These are phyloP conservation scores for Climacium dendroides DNA, from an alignment of 225 moss, liverwort and hornwort species.

Conservation along the genomic window DNA sequence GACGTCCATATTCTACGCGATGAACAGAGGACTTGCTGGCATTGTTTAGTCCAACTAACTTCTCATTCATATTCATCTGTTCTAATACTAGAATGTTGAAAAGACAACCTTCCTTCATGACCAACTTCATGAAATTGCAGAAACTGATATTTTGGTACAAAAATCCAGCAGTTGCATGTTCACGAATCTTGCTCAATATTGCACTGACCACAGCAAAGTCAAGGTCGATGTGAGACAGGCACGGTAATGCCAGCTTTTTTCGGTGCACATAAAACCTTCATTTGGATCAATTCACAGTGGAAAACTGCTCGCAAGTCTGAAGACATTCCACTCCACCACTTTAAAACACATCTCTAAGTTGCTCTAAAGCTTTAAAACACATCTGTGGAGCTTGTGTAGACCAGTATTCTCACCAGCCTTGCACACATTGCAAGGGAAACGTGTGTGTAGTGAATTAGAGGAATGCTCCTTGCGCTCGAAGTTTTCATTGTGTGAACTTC, in stretches of 20 bases:
- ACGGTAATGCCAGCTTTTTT: fast-evolving
- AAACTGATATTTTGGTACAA: too few relatives aligned
- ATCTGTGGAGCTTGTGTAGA: neutral
- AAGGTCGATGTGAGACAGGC: neutral
- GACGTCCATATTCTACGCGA: too few relatives aligned
- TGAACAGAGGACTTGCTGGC: too few relatives aligned
- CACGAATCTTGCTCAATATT: neutral
- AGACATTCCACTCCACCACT: neutral
- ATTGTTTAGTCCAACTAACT: too few relatives aligned
- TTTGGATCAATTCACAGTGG: neutral
- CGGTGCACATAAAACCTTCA: neutral
- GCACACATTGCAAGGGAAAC: neutral
- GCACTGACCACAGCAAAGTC: neutral
- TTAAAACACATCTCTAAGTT: neutral
- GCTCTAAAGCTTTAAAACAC: too few relatives aligned
- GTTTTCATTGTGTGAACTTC: neutral
- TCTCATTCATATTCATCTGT: too few relatives aligned
- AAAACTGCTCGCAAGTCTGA: neutral
- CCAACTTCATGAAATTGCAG: too few relatives aligned
- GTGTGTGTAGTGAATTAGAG: neutral
- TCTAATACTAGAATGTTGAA: too few relatives aligned
- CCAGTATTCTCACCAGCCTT: neutral
- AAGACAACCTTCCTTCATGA: too few relatives aligned
- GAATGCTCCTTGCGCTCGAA: fast-evolving
- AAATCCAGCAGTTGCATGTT: neutral